These are phyloP conservation scores for Geranium rotundifolium DNA, from an alignment of 345 rosid species.

Conservation along the genomic window DNA sequence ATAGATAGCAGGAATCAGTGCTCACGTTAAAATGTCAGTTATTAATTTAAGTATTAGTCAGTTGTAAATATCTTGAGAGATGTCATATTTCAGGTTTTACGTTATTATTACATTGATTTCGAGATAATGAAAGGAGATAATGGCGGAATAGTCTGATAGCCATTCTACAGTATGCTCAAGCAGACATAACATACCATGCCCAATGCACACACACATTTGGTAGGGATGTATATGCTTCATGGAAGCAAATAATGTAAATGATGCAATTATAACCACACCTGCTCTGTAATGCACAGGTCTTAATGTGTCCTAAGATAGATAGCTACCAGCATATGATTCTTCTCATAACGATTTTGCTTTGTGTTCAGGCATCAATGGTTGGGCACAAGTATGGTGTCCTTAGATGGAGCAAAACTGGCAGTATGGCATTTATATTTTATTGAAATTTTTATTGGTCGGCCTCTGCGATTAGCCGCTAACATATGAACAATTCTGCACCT, in stretches of 20 bases:
- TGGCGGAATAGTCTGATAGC: neutral
- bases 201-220: neutral
- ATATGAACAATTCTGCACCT: slow-evolving; percentile 3
- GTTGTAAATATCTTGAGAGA: neutral
- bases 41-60: neutral
- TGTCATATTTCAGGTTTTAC: neutral
- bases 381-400: slow-evolving; percentile 93
- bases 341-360: slow-evolving; percentile 1
- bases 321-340: neutral
- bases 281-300: neutral
- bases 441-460: neutral
- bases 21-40: neutral
- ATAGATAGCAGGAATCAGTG: neutral
- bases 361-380: slow-evolving; percentile 80
- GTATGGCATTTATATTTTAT: slow-evolving; percentile 15
- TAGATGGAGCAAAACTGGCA: slow-evolving; percentile 89
- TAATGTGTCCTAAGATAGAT: neutral
- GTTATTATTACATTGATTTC: neutral
- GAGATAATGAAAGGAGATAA: neutral
- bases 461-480: slow-evolving; percentile 9
- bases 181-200: neutral
- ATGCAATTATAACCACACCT: neutral
- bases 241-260: neutral
- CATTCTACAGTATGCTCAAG: too few species aligned
- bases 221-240: neutral